Percentiles rank a stretch among this genome's conserved stretches.
phyloP scores from a whole-genome alignment of 2,329 filamentous ascomycete species.

The Microdochium paspali region DNA sequence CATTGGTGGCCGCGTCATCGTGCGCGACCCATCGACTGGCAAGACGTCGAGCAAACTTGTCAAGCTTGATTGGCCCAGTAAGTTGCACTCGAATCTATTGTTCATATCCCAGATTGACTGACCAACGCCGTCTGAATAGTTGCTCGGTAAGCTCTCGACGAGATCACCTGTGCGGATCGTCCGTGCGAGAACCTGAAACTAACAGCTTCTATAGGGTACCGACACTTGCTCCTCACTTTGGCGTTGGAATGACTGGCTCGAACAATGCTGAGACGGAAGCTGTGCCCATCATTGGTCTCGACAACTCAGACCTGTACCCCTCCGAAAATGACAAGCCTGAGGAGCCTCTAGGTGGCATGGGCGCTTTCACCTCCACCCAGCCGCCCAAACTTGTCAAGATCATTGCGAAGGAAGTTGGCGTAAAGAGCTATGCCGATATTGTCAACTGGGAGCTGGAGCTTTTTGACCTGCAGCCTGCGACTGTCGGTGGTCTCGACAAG shows the following conservation, averaged over 20 bases:
- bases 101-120: conserved; percentile 4
- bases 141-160: conserved; percentile 40
- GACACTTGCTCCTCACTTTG: conserved; percentile 90
- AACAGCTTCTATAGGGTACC: conserved; percentile 45
- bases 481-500: conserved; percentile 74
- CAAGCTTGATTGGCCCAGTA: conserved; percentile 82
- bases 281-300: conserved; percentile 86
- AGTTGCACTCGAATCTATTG: conserved; percentile 9
- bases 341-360: conserved; percentile 47
- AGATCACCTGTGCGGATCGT: background rate
- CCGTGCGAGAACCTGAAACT: background rate
- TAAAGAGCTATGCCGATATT: conserved; percentile 64
- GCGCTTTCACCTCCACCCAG: conserved; percentile 73
- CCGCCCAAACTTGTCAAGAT: conserved; percentile 76
- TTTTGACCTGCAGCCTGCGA: conserved; percentile 80
- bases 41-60: conserved; percentile 78
- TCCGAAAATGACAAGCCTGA: conserved; percentile 20
- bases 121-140: conserved; percentile 30
- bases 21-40: conserved; percentile 60
- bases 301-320: conserved; percentile 51
- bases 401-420: conserved; percentile 68
- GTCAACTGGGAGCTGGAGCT: conserved; percentile 97
- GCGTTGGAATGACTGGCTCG: conserved; percentile 56
- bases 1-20: conserved; percentile 80
- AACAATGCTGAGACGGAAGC: conserved; percentile 87